Evolutionary conservation across 2,329 filamentous ascomycete species (phyloP), one percentile per base, ranked within the genome.

Genomic region (Clonostachys chloroleuca): DNA sequence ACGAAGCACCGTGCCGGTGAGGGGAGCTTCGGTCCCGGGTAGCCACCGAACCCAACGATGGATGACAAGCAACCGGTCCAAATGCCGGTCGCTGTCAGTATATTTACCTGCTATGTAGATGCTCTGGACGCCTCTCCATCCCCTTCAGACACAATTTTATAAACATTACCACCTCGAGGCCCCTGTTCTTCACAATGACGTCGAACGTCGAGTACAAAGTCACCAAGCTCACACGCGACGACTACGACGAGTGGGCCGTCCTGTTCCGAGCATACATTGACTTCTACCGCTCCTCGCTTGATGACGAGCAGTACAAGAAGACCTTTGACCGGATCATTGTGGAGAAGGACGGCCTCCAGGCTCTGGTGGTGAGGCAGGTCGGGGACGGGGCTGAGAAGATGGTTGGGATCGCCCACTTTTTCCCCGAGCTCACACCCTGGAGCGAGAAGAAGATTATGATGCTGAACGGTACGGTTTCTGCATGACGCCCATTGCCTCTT

Each of bases 321-420:
- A 47, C 46, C 6, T 47, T 47, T 20, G 42, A 33, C 9, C 46
- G 46, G 17, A 44, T 47, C n/a, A 44, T 40, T 17, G 42, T 44
- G 40, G 34, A 30, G 10, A 16, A 18, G 14, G 41, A 36, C 10
- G 46, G 41, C 12, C 35, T 47, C 12, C 18, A 44, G n/a, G 41
- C 20, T 30, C 18, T 47, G 12, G 46, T 37, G 12, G 20, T 47
- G 24, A 43, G 42, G 24, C 35, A 44, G 30, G 20, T 18, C 12
- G 42, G 18, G 16, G n/a, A 17, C n/a, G 40, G 40, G 37, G 7
- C 37, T 13, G 30, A 14, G 24, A 47, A 40, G 20, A 18, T 47
- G 34, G 34, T 44, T 13, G 46, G 46, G 17, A 43, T 47, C n/a
- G 41, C 41, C 33, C 46, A 47, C 34, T 47, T 47, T 35, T 47